Base-by-base conservation (phyloP, 2,329 filamentous ascomycete species). In the Aspergillus flavus region DNA sequence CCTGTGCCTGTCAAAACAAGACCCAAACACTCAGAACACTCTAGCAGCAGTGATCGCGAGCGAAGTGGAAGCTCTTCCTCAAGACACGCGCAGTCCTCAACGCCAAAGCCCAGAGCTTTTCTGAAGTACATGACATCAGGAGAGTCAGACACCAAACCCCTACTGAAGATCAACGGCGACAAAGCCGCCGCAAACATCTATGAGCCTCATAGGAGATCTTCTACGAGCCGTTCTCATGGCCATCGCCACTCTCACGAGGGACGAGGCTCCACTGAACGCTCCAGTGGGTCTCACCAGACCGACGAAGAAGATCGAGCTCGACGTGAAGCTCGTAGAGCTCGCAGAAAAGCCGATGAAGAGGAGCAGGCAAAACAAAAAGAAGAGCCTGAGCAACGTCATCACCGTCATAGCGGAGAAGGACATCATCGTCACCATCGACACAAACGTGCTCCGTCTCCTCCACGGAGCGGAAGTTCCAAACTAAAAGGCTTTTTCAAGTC, bases 81-180 rank as follows among this genome's bases (percentile, higher is more conserved):
- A 5, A 76, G 73, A 62, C 64, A 68, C 30, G 58, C 68, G 19
- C 64, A 71, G 4, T 39, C 66, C 3, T 63, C 71, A 14, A 63
- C 63, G 12, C 66, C 67, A 12, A 70, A 63, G 23, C 73, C 70
- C 41, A 69, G 72, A 52, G 71, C 72, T 45, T 76, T 76, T 64
- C 63, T 78, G 41, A 72, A 74, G 32, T 79, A 76, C 59, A 76
- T 80, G 69, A 75, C 73, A 19, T 74, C 73, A 19, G 80, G 77
- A n/a, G 73, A 79, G 48, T 79, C 78, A 6, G 75, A 80, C 57
- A 78, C 75, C 21, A 74, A 76, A 0, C 78, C 75, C n/a, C 69
- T 80, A 19, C 69, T 81, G 41, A 76, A 73, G 58, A 66, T 81
- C 21, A 80, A 79, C 59, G 71, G 72, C 48, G 62, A 67, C 59